Evolutionary conservation across 1,284 basidiomycete genomes (phyloP), one percentile per base, ranked within the genome.

Genomic region (Ustilago esculenta): DNA sequence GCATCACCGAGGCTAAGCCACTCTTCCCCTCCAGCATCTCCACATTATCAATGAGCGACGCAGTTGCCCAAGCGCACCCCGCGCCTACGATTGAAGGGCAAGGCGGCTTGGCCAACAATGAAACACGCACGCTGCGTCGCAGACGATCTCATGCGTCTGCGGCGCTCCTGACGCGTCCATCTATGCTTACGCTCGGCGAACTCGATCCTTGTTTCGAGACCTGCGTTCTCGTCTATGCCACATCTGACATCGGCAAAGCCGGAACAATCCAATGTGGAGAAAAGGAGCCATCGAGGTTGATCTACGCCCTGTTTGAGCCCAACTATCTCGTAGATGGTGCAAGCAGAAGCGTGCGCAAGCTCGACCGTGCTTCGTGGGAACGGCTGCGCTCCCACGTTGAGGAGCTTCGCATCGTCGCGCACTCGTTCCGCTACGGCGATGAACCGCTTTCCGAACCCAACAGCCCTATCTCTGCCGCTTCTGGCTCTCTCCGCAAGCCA

Each of bases 291-390:
- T 29, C 23, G 14, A 24, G 33, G 14, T 30, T 72, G 30, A 40
- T 61, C 4, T 58, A 65, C 25, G 71, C 71, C 20, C 58, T 73
- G 4, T 65, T 73, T 32, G 71, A 73, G 27, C 71, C 71, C 21
- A 64, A 66, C 50, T 70, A 70, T n/a, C 47, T 70, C 12, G 49
- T 73, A 42, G 54, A 67, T 30, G 58, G 52, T 1, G 17, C 21
- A 4, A 37, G 47, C 15, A 5, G 8, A 0, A 46, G 25, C 17
- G 32, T 70, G 18, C 49, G 43, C 6, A 48, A 55, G 18, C 60
- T 73, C 17, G 70, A 70, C 33, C 56, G 70, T 3, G n/a, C 54
- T 0, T 34, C 60, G 1, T 73, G 70, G 70, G 70, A 73, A 15
- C 40, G 50, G n/a, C 40, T 69, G 0, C 52, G 70, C 4, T 63